A percentile compares a stretch with the other conserved stretches of the same genome.
These are phyloP conservation scores for Nephelium lappaceum DNA, from an alignment of 345 rosid species.

Conservation along the genomic window DNA sequence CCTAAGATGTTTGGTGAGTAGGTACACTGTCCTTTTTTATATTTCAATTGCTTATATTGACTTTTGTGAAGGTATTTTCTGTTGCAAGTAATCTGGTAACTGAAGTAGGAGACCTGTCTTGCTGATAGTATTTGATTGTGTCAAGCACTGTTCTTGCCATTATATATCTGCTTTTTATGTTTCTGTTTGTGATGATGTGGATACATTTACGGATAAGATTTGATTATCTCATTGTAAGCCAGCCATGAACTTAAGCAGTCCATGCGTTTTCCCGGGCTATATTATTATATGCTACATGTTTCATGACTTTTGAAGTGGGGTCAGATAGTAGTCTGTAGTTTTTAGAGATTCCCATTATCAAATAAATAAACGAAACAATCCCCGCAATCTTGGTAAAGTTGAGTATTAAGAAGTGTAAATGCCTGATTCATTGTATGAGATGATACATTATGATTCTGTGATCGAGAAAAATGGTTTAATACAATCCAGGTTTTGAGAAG, in stretches of 20 bases:
- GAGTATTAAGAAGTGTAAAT: no score
- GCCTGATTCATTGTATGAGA: no score
- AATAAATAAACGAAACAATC: no score
- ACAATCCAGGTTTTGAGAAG: slow-evolving; percentile 28
- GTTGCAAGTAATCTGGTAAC: not conserved
- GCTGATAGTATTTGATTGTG: not conserved
- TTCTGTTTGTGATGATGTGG: not conserved
- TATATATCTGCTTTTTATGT: not conserved
- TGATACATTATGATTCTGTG: not conserved
- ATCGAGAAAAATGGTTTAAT: not conserved
- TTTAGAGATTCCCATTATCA: no score
- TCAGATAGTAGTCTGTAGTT: no score
- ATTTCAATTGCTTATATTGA: not conserved
- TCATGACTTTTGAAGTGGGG: not conserved
- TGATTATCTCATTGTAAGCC: not conserved
- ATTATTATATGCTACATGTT: not conserved
- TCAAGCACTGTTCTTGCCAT: not conserved
- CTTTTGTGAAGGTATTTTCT: not conserved
- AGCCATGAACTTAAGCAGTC: not conserved
- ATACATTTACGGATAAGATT: not conserved
- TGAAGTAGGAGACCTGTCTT: slow-evolving; percentile 10
- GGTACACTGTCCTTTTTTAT: slow-evolving; percentile 12
- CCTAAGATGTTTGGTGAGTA: slow-evolving; percentile 18
- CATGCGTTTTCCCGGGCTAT: not conserved
- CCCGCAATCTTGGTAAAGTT: no score